Percentiles rank a stretch among this genome's conserved stretches.
These are phyloP conservation scores for Vachellia collinsii DNA, from an alignment of 306 rosid species.

Conservation along the genomic window DNA sequence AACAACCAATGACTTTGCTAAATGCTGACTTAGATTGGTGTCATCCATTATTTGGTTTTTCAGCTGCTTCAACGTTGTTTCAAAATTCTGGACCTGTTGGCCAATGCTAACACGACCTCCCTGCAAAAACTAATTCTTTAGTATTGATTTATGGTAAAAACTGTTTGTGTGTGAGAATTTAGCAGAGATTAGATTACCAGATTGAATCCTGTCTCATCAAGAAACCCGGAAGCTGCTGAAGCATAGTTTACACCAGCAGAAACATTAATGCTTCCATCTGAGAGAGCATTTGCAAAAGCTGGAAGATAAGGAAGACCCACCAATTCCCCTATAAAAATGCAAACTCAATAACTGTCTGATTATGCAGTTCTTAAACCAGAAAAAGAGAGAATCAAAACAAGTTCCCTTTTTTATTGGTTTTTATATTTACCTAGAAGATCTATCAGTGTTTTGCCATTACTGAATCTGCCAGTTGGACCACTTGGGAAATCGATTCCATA, in stretches of 20 bases:
- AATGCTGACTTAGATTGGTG: slow-evolving; percentile 34
- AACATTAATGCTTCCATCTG: neutral
- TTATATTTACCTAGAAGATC: slow-evolving; percentile 43
- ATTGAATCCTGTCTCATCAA: slow-evolving; percentile 43
- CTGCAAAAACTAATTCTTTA: slow-evolving; percentile 2
- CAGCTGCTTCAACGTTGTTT: slow-evolving; percentile 38
- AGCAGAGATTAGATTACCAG: slow-evolving; percentile 26
- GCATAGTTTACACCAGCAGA: slow-evolving; percentile 47
- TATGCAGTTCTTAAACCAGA: neutral
- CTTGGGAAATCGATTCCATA: slow-evolving; percentile 42
- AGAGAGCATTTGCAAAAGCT: slow-evolving; percentile 28
- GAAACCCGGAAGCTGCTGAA: slow-evolving; percentile 44
- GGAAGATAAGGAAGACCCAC: slow-evolving; percentile 45
- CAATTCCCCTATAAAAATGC: slow-evolving; percentile 37
- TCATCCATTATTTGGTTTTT: slow-evolving; percentile 43
- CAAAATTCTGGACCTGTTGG: slow-evolving; percentile 43
- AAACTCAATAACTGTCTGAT: too few relatives aligned
- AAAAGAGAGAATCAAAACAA: neutral
- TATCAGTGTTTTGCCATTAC: slow-evolving; percentile 39
- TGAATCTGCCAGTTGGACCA: slow-evolving; percentile 47
- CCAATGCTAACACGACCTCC: slow-evolving; percentile 40
- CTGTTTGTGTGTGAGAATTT: neutral
- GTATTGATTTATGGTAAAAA: neutral
- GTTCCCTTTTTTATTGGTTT: neutral
- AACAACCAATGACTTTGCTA: slow-evolving; percentile 37